Percentiles rank a stretch among this genome's conserved stretches.
These are phyloP conservation scores for Bjerkandera adusta DNA, from an alignment of 1,284 basidiomycete genomes.

Conservation along the genomic window DNA sequence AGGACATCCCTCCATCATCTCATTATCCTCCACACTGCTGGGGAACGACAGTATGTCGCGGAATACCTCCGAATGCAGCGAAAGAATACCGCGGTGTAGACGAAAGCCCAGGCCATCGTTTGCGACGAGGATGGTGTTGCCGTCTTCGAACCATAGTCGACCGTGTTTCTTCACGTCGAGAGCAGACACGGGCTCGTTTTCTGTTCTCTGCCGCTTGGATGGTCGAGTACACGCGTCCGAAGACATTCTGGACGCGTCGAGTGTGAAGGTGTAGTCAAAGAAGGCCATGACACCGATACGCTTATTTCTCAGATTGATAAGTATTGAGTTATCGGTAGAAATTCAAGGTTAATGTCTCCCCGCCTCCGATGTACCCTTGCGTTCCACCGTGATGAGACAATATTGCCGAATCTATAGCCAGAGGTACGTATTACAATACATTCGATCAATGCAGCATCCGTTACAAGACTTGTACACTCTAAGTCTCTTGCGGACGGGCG, in stretches of 20 bases:
- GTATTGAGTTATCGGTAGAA: neutral
- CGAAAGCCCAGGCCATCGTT: conserved; percentile 1
- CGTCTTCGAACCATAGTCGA: conserved; percentile 15
- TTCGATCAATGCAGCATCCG: too few relatives aligned
- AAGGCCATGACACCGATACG: neutral
- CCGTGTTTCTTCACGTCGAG: neutral
- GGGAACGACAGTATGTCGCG: neutral
- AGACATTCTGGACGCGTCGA: neutral
- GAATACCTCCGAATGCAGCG: conserved; percentile 7
- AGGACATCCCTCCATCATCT: neutral
- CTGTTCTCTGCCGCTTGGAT: too few relatives aligned
- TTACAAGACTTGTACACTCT: too few relatives aligned
- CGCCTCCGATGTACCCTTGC: too few relatives aligned
- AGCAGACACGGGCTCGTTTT: too few relatives aligned
- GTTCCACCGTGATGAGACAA: too few relatives aligned
- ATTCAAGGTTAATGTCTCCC: too few relatives aligned
- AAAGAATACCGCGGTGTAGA: conserved; percentile 3
- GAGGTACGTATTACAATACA: too few relatives aligned
- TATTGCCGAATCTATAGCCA: too few relatives aligned
- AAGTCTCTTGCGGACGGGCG: conserved; percentile 28
- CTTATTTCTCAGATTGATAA: neutral
- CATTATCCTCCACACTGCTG: neutral
- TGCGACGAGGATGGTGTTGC: conserved; percentile 9
- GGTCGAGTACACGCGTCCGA: too few relatives aligned
- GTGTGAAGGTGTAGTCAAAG: neutral